Percentiles rank a stretch among this genome's conserved stretches.
Evolutionary conservation across 306 rosid species (phyloP).

Genomic region (Macrotyloma uniflorum): DNA sequence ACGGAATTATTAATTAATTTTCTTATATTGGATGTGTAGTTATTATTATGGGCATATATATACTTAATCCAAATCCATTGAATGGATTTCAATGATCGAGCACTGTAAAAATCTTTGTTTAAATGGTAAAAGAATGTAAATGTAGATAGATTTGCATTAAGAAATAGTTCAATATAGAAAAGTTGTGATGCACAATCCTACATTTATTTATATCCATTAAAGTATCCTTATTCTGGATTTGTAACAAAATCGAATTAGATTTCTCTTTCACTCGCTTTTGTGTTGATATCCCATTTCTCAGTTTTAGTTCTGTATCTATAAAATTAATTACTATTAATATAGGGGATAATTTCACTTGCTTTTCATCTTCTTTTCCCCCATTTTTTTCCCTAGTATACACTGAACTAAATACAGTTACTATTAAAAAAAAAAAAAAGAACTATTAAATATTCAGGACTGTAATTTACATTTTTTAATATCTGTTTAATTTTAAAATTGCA

Average conservation of each 20-base stretch:
- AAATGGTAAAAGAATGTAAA: background rate
- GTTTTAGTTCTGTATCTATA: background rate
- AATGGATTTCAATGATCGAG: background rate
- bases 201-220: background rate
- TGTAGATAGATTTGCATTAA: background rate
- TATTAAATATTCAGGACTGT: too few species aligned
- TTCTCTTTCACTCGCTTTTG: background rate
- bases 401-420: background rate
- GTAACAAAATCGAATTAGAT: background rate
- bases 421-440: too few species aligned
- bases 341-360: background rate
- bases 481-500: too few species aligned
- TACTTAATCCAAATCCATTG: background rate
- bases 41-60: background rate
- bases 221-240: background rate
- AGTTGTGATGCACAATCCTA: background rate
- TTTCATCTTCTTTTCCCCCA: background rate
- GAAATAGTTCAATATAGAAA: background rate
- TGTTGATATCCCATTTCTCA: background rate
- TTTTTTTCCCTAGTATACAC: background rate
- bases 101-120: background rate
- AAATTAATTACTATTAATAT: background rate
- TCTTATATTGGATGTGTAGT: background rate
- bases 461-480: too few species aligned
- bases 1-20: background rate